These are phyloP conservation scores for Macroventuria anomochaeta DNA, from an alignment of 2,329 filamentous ascomycete genomes.

Conservation along the genomic window DNA sequence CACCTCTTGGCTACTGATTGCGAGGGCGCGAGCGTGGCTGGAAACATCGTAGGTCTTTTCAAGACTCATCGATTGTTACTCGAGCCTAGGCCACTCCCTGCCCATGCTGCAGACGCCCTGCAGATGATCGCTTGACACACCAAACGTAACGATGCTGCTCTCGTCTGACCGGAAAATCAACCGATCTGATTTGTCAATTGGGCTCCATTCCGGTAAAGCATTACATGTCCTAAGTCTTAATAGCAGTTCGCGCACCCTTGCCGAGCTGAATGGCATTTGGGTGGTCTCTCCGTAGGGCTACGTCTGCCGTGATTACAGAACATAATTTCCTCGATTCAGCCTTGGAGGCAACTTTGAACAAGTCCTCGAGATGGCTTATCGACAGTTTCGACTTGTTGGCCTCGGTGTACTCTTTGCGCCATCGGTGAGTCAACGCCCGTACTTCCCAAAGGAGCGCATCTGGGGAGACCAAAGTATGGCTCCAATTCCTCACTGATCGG, in stretches of 20 bases:
- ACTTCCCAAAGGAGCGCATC: neutral
- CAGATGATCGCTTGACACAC: conserved; percentile 28
- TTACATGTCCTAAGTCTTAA: conserved; percentile 16
- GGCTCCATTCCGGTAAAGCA: neutral
- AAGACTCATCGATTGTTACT: conserved; percentile 31
- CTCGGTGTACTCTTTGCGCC: neutral
- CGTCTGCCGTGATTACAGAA: neutral
- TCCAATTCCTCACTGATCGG: conserved; percentile 25
- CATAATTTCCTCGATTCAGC: neutral
- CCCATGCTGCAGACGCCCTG: conserved; percentile 15
- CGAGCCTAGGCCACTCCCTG: conserved; percentile 25
- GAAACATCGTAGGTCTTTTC: neutral
- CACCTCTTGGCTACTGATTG: neutral
- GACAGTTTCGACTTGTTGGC: neutral
- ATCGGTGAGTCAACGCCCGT: conserved; percentile 1
- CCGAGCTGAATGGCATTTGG: conserved; percentile 24
- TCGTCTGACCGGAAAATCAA: conserved; percentile 42
- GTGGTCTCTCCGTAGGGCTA: neutral
- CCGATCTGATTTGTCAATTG: conserved; percentile 31
- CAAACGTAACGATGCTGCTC: conserved; percentile 32
- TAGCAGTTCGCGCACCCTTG: conserved; percentile 35
- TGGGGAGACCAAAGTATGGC: conserved; percentile 25
- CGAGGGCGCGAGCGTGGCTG: conserved; percentile 9
- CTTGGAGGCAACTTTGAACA: neutral
- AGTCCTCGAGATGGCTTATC: neutral